Percentiles rank a stretch among this genome's conserved stretches.
phyloP scores from a whole-genome alignment of 768 basidiomycete genomes.

The Arthromyces matolae region DNA sequence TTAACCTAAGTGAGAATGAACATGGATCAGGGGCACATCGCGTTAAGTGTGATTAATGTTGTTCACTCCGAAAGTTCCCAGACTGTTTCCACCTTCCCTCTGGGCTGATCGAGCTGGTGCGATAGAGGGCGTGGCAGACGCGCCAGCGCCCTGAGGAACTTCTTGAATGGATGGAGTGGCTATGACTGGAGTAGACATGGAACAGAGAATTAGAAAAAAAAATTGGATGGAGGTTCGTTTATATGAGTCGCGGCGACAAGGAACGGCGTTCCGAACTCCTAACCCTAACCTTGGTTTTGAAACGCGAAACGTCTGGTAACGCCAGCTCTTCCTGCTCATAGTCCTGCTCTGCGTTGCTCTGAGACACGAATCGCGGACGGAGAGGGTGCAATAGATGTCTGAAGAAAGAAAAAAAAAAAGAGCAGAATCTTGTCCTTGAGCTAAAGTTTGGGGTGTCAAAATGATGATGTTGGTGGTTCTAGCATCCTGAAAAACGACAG shows the following conservation, averaged over 20 bases:
- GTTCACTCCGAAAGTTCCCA: constrained; percentile 68
- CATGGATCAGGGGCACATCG: constrained; percentile 1
- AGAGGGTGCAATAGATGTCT: too few relatives aligned
- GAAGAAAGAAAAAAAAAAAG: too few relatives aligned
- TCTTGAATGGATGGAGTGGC: constrained; percentile 30
- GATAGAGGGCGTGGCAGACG: constrained; percentile 35
- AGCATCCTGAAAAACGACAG: too few relatives aligned
- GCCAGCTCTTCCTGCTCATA: background rate
- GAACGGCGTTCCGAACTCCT: constrained; percentile 21
- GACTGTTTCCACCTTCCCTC: constrained; percentile 51
- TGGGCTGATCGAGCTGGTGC: constrained; percentile 53
- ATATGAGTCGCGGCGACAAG: constrained; percentile 16
- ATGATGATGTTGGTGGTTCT: too few relatives aligned
- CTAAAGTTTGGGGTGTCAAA: constrained; percentile 3
- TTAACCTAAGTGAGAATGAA: constrained; percentile 58
- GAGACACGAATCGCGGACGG: too few relatives aligned
- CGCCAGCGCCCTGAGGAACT: constrained; percentile 38
- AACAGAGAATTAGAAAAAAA: constrained; percentile 2
- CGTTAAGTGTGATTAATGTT: background rate
- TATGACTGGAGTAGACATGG: constrained; percentile 25
- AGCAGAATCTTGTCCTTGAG: too few relatives aligned
- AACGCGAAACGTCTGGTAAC: background rate
- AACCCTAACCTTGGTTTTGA: constrained; percentile 25
- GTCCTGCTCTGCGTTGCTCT: too few relatives aligned
- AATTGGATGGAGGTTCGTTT: constrained; percentile 11